phyloP scores from a whole-genome alignment of 2,329 filamentous ascomycete species.

The Alternaria triticimaculans region DNA sequence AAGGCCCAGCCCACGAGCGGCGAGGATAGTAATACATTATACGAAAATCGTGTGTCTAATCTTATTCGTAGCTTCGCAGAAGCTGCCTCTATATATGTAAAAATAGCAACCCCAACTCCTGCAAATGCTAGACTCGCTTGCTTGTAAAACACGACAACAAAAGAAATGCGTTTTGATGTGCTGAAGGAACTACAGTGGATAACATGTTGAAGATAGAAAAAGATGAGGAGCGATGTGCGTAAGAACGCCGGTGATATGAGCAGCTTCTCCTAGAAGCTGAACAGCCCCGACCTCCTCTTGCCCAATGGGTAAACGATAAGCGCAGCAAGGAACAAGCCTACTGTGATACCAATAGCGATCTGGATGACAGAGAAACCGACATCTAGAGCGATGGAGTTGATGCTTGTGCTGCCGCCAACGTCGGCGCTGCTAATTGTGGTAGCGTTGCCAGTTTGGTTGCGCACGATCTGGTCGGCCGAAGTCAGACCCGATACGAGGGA shows the following conservation, averaged over 20 bases:
- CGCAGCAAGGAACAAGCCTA: conserved; percentile 57
- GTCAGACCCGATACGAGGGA: conserved; percentile 63
- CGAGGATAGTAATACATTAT: background rate
- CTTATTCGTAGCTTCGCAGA: conserved; percentile 5
- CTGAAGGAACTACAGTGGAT: accelerated
- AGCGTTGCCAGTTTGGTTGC: conserved; percentile 54
- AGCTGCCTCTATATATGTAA: background rate
- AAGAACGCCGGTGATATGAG: background rate
- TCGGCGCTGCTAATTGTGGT: conserved; percentile 46
- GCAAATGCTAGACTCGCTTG: conserved; percentile 14
- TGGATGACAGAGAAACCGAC: conserved; percentile 58
- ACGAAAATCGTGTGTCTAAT: background rate
- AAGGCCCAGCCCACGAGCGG: background rate
- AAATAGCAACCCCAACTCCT: background rate
- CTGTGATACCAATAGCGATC: conserved; percentile 60
- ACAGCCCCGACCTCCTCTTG: conserved; percentile 53
- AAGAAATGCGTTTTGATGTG: background rate
- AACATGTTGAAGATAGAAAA: background rate
- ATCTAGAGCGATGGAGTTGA: conserved; percentile 56
- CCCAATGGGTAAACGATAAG: conserved; percentile 58
- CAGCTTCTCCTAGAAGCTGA: conserved; percentile 36
- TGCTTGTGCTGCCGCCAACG: conserved; percentile 18
- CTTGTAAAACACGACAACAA: background rate
- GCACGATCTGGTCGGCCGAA: conserved; percentile 62
- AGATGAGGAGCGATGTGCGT: background rate